Evolutionary conservation across 768 basidiomycete species (phyloP).

Genomic region (Candolleomyces efflorescens): DNA sequence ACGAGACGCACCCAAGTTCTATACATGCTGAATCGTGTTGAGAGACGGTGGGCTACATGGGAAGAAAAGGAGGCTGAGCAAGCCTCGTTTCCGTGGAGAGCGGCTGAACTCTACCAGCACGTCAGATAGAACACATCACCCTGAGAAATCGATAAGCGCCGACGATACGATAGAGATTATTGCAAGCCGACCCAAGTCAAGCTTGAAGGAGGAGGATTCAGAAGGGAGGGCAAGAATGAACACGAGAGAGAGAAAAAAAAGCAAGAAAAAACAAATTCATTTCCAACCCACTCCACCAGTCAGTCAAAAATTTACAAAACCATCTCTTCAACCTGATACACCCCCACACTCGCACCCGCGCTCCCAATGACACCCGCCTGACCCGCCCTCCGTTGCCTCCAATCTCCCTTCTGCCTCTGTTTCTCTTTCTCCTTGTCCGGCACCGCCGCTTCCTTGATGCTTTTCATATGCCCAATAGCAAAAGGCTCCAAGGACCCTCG

Average conservation of each 20-base stretch:
- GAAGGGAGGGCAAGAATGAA: too few relatives aligned
- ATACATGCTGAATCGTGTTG: too few relatives aligned
- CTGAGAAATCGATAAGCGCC: too few relatives aligned
- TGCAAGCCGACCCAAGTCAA: too few relatives aligned
- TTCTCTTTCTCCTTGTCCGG: constrained; percentile 28
- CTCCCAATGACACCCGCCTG: constrained; percentile 49
- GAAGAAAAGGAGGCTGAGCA: too few relatives aligned
- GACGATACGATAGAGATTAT: too few relatives aligned
- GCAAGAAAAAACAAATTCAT: neutral
- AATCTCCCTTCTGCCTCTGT: constrained; percentile 36
- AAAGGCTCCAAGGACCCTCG: constrained; percentile 64
- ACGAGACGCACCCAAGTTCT: too few relatives aligned
- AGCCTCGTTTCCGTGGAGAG: too few relatives aligned
- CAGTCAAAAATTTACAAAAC: constrained; percentile 39
- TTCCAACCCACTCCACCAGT: neutral
- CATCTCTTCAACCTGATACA: constrained; percentile 73
- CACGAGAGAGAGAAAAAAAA: neutral
- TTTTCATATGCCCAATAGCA: constrained; percentile 46
- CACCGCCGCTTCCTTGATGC: constrained; percentile 36
- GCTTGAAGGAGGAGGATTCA: too few relatives aligned
- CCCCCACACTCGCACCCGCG: constrained; percentile 38
- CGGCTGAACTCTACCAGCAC: too few relatives aligned
- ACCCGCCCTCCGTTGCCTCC: constrained; percentile 50
- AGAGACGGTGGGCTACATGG: too few relatives aligned
- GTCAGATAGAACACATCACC: too few relatives aligned